Percentiles rank a stretch among this genome's conserved stretches.
These are phyloP conservation scores for Areca catechu DNA, from an alignment of 176 grass and related monocot genomes.

Conservation along the genomic window DNA sequence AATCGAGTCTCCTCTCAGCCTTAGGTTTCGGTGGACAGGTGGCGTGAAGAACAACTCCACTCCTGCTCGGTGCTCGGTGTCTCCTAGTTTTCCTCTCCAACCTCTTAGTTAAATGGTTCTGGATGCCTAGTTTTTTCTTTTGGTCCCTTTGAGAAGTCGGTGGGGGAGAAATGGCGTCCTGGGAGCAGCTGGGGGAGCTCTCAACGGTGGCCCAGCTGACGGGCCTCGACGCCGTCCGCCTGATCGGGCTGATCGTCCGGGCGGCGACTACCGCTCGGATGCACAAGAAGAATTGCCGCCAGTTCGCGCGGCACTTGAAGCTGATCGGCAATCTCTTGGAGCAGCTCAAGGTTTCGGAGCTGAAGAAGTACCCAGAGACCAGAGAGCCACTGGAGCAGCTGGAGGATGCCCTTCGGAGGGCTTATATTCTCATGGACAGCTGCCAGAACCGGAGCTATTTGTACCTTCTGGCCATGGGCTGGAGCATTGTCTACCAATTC, in stretches of 20 bases:
- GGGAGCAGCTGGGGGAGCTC: background rate
- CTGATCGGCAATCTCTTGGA: slow-evolving; percentile 16
- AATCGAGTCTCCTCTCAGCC: too few species aligned
- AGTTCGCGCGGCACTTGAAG: slow-evolving; percentile 19
- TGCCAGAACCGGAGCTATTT: slow-evolving; percentile 10
- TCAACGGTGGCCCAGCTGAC: slow-evolving; percentile 26
- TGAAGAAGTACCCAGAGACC: slow-evolving; percentile 12
- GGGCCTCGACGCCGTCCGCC: slow-evolving; percentile 32
- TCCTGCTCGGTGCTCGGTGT: too few species aligned
- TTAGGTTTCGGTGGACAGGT: too few species aligned
- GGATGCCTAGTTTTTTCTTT: too few species aligned
- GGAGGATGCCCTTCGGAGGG: slow-evolving; percentile 15
- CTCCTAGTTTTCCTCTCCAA: too few species aligned
- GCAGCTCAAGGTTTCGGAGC: slow-evolving; percentile 22
- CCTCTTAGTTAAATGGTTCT: too few species aligned
- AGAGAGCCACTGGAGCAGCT: slow-evolving; percentile 15
- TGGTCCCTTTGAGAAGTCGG: too few species aligned
- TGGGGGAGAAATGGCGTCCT: too few species aligned
- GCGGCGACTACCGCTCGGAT: slow-evolving; percentile 9
- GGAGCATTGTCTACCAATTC: slow-evolving; percentile 19
- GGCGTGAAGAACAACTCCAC: too few species aligned
- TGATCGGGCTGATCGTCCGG: slow-evolving; percentile 27
- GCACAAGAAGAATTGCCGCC: slow-evolving; percentile 27
- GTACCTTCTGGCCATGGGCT: slow-evolving; percentile 17
- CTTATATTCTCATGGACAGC: slow-evolving; percentile 12